Evolutionary conservation across 306 rosid species (phyloP), one percentile per base, ranked within the genome.

Genomic region (Pyrus communis): DNA sequence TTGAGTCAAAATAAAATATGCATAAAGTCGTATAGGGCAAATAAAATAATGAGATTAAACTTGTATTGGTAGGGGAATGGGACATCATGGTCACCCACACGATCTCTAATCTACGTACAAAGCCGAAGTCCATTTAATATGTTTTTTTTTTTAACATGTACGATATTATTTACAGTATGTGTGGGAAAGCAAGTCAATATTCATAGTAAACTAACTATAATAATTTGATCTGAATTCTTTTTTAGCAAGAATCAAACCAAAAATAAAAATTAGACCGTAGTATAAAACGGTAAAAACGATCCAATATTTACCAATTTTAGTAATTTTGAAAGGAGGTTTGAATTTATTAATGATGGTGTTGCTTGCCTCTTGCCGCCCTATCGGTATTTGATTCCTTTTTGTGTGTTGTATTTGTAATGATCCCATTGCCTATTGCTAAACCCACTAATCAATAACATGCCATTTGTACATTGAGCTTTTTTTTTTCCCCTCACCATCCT

Each of bases 231-330:
- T 42, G 12, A 42, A 42, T 42, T 42, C 3, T 2, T 0, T 42
- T 42, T 42, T 42, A 0, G 0, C 12, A 10, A 42, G 0, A 42
- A 42, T 42, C 12, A 42, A 40, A 42, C 12, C 0, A 2, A 38
- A 38, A 0, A 38, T 7, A 38, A 38, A 38, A 7, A 38, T 38
- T 38, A 38, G 42, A 38, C 9, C 9, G 10, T 38, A 38, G 10
- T 38, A 38, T 1, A 38, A 38, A 7, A 0, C 0, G 2, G 2
- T 2, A 38, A 7, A 38, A 38, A 0, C 9, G 0, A 38, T 38
- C 42, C 2, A 38, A 38, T 38, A 38, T 9, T 42, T 40, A 40
- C 9, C 59, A 23, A 22, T 3, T 3, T 42, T 69, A 43, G 25
- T 60, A 23, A 11, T 60, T 11, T 11, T 14, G 15, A 13, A 28